phyloP scores from a whole-genome alignment of 2,329 filamentous ascomycete genomes.

The Botrytis deweyae region DNA sequence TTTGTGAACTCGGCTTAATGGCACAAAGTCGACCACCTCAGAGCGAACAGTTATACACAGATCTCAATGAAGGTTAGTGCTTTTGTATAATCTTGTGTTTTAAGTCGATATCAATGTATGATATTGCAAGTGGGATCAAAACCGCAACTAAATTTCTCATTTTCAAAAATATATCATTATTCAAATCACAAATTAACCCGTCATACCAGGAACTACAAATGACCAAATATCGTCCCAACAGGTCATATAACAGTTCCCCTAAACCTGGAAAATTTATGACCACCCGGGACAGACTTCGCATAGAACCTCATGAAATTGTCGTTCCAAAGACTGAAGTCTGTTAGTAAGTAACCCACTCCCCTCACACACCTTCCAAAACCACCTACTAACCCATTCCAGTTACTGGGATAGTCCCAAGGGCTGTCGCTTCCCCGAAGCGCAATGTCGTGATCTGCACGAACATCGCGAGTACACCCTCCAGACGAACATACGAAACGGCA shows the following conservation, averaged over 20 bases:
- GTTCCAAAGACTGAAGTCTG: slow-evolving; percentile 30
- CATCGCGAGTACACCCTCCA: slow-evolving; percentile 10
- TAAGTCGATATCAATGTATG: not conserved
- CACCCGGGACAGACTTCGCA: slow-evolving; percentile 22
- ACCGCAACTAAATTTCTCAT: not conserved
- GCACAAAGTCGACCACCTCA: not conserved
- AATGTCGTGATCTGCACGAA: slow-evolving; percentile 35
- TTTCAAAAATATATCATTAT: not conserved
- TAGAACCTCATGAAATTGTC: slow-evolving; percentile 9
- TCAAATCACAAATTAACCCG: not conserved
- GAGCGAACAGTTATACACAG: not conserved
- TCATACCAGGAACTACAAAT: not conserved
- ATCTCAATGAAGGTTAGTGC: not conserved
- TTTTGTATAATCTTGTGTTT: not conserved
- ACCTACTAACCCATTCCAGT: slow-evolving; percentile 19
- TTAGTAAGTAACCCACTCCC: slow-evolving; percentile 24
- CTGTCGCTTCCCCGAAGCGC: slow-evolving; percentile 34
- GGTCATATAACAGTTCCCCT: not conserved
- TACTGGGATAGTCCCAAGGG: slow-evolving; percentile 26
- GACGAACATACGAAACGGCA: slow-evolving; percentile 30
- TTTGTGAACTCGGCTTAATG: not conserved
- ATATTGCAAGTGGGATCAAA: not conserved
- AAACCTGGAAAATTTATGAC: not conserved
- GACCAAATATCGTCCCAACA: not conserved
- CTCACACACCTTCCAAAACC: not conserved